A percentile compares a stretch with the other conserved stretches of the same genome.
These are phyloP conservation scores for Aspergillus floridensis DNA, from an alignment of 2,329 filamentous ascomycete species.

Conservation along the genomic window DNA sequence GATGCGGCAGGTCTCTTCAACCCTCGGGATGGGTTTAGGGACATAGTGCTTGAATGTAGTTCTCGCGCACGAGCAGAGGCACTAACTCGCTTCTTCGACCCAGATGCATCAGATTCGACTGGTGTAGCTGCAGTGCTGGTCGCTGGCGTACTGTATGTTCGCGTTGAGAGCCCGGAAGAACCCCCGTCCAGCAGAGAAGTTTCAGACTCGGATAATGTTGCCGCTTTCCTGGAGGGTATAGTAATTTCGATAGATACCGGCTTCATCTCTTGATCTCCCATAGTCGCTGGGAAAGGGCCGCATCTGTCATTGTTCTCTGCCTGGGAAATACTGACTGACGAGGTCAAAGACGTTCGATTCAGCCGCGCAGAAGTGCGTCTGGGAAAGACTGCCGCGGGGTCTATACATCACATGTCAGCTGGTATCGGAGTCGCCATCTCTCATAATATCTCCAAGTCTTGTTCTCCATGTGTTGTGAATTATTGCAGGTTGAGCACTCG, in stretches of 20 bases:
- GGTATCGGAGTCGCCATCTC: too few species aligned
- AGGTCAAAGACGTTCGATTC: constrained; percentile 13
- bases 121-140: constrained; percentile 60
- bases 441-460: background rate
- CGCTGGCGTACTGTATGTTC: constrained; percentile 59
- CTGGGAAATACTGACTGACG: constrained; percentile 7
- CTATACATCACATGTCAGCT: background rate
- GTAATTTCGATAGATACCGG: constrained; percentile 27
- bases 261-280: background rate
- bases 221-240: constrained; percentile 28
- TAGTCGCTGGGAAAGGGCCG: background rate
- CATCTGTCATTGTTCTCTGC: constrained; percentile 4
- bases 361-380: constrained; percentile 27
- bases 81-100: constrained; percentile 35
- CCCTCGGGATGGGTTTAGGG: constrained; percentile 27
- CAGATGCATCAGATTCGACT: constrained; percentile 39
- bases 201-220: constrained; percentile 26
- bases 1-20: constrained; percentile 47
- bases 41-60: constrained; percentile 50
- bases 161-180: constrained; percentile 44
- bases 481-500: too few species aligned
- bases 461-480: background rate
- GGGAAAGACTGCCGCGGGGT: constrained; percentile 6
- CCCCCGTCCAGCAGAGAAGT: constrained; percentile 43
- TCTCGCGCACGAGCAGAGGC: constrained; percentile 48